Base-by-base conservation (phyloP, 352 stramenopile genomes). In the Phytophthora hybrid region DNA sequence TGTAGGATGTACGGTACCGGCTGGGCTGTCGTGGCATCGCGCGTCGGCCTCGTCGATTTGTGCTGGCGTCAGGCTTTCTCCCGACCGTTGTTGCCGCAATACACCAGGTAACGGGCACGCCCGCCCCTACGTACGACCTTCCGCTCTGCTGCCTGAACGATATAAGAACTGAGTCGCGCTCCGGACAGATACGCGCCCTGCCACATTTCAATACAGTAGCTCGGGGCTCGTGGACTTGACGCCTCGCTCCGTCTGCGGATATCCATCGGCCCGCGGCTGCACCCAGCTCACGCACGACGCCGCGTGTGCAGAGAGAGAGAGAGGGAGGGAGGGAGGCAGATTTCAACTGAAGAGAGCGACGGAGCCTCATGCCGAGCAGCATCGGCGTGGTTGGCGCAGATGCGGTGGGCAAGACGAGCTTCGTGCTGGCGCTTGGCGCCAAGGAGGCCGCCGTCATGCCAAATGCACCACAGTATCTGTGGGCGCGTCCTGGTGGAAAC, bases 381-480 rank as follows among this genome's bases (percentile, higher is more conserved):
- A 29, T 90, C 21, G 66, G 53, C 16, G 73, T 92, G 26, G 77
- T 92, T 0, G 87, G 87, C 3, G 69, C 66, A 16, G 56, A 63
- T 10, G 76, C 74, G 37, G 78, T 82, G 16, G 82, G 85, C 52
- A 92, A 92, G 76, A 73, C 62, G 31, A 84, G 76, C 57, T 80
- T 93, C 32, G 80, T 81, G 53, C 56, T 71, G 57, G 87, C 87
- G 9, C 71, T 93, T 8, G 84, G 84, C 3, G 80, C 78, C 16
- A 71, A 68, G 31, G 51, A 71, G 34, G 21, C 34, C 16, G 51
- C 31, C 29, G 41, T 47, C 5, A 63, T 39, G 59, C 65, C 57
- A 5, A 55, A 69, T 6, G 7, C 59, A 21, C 16, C 26, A 14
- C 49, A 70, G 59, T 81, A 66, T 29, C 34, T 73, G 19, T 81